phyloP scores from a whole-genome alignment of 2,329 filamentous ascomycete species.

The Magnaporthiopsis incrustans region DNA sequence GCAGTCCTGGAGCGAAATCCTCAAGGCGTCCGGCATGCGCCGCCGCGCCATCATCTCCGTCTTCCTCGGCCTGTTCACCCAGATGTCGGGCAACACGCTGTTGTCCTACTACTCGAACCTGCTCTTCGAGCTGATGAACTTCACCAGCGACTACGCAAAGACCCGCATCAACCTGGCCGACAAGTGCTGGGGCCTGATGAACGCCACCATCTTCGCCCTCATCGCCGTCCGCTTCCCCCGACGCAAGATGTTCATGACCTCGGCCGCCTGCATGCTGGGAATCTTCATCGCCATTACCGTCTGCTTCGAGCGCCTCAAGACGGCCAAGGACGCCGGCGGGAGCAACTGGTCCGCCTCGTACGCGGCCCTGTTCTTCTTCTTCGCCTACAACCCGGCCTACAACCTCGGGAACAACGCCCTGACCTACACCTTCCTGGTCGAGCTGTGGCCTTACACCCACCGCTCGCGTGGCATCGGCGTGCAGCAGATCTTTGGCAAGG shows the following conservation, averaged over 20 bases:
- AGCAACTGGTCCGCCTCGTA: slow-evolving; percentile 19
- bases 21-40: slow-evolving; percentile 22
- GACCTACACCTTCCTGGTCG: slow-evolving; percentile 18
- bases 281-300: slow-evolving; percentile 18
- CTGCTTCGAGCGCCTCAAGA: slow-evolving; percentile 13
- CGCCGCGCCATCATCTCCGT: slow-evolving; percentile 39
- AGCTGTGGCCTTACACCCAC: slow-evolving; percentile 21
- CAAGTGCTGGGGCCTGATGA: slow-evolving; percentile 36
- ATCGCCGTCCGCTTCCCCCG: slow-evolving; percentile 26
- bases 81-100: slow-evolving; percentile 44
- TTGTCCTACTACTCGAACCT: slow-evolving; percentile 42
- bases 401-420: slow-evolving; percentile 20
- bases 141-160: slow-evolving; percentile 30
- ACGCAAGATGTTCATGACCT: slow-evolving; percentile 18
- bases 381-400: slow-evolving; percentile 19
- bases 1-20: slow-evolving; percentile 8
- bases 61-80: slow-evolving; percentile 44
- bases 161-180: slow-evolving; percentile 38
- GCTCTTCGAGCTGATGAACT: slow-evolving; percentile 37
- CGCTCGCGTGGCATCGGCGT: slow-evolving; percentile 31
- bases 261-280: slow-evolving; percentile 16
- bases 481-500: slow-evolving; percentile 34
- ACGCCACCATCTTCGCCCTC: slow-evolving; percentile 26
- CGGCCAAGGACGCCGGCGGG: slow-evolving; percentile 10
- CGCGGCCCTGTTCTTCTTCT: slow-evolving; percentile 19